These are phyloP conservation scores for Coemansia sp. DNA, from an alignment of 192 early-diverging fungal species.

Conservation along the genomic window DNA sequence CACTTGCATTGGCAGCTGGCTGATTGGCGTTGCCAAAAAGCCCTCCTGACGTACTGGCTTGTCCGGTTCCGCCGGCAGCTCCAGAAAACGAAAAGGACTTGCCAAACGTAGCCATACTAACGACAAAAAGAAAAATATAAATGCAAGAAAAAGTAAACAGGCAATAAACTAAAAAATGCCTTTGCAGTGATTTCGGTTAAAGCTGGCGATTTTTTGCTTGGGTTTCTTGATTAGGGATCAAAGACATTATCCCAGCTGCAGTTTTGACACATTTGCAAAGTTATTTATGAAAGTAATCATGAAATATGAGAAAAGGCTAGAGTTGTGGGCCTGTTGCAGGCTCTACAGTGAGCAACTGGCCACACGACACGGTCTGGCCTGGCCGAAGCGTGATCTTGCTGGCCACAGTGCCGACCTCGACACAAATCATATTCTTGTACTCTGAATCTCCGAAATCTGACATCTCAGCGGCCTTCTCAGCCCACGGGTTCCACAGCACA, in stretches of 20 bases:
- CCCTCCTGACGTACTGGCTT: slow-evolving; percentile 11
- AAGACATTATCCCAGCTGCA: too few relatives aligned
- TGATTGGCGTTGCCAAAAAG: slow-evolving; percentile 36
- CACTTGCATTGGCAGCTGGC: slow-evolving; percentile 9
- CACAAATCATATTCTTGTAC: slow-evolving; percentile 86
- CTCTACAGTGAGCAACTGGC: slow-evolving; percentile 61
- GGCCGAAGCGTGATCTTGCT: slow-evolving; percentile 63
- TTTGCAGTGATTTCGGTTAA: too few relatives aligned
- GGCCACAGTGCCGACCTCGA: slow-evolving; percentile 79
- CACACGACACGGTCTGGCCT: slow-evolving; percentile 69
- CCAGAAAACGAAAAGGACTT: slow-evolving; percentile 50
- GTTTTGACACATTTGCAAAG: too few relatives aligned
- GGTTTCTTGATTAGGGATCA: not conserved
- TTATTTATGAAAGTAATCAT: too few relatives aligned
- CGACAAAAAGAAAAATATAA: slow-evolving; percentile 10
- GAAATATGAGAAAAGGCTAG: not conserved
- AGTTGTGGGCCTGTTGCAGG: not conserved
- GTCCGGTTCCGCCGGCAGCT: slow-evolving; percentile 11
- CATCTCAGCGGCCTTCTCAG: slow-evolving; percentile 84
- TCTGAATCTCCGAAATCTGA: slow-evolving; percentile 88
- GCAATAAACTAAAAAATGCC: not conserved
- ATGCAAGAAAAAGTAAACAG: slow-evolving; percentile 3
- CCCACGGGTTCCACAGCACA: slow-evolving; percentile 97
- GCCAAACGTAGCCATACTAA: slow-evolving; percentile 36
- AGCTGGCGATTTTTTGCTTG: too few relatives aligned